Conservation (phyloP, 2,329 filamentous ascomycete genomes). For the Dothiorella sarmentorum region DNA sequence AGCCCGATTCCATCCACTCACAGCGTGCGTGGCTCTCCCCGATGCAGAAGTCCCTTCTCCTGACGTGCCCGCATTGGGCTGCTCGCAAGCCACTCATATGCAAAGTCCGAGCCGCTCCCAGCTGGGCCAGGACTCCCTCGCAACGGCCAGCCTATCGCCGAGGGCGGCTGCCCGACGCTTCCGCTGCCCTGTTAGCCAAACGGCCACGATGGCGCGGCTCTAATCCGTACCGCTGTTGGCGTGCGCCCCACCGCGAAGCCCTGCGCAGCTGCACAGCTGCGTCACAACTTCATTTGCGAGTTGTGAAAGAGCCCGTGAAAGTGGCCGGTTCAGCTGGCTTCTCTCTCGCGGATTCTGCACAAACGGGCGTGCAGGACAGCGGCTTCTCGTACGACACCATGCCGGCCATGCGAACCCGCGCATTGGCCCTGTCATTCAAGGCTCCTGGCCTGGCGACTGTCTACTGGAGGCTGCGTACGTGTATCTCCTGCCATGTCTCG, state of each 20-base stretch:
- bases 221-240: slow-evolving; percentile 6
- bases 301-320: background rate
- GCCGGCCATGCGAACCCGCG: background rate
- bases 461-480: slow-evolving; percentile 6
- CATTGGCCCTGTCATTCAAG: slow-evolving; percentile 4
- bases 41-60: slow-evolving; percentile 10
- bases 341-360: background rate
- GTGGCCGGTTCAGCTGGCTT: background rate
- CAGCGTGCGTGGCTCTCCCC: background rate
- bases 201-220: slow-evolving; percentile 6
- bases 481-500: slow-evolving; percentile 15
- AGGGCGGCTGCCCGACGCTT: background rate
- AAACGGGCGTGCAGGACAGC: background rate
- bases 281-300: background rate
- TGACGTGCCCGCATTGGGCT: slow-evolving; percentile 10
- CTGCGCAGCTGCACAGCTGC: no score
- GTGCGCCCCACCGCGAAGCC: background rate
- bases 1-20: background rate
- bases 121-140: slow-evolving; percentile 2
- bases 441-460: background rate
- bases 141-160: slow-evolving; percentile 12
- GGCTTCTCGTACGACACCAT: background rate
- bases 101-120: slow-evolving; percentile 8
- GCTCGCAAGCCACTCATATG: slow-evolving; percentile 6
- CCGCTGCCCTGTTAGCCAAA: background rate